A percentile compares a stretch with the other conserved stretches of the same genome.
Conservation (phyloP, 306 rosid genomes). For the Mimosa bimucronata region DNA sequence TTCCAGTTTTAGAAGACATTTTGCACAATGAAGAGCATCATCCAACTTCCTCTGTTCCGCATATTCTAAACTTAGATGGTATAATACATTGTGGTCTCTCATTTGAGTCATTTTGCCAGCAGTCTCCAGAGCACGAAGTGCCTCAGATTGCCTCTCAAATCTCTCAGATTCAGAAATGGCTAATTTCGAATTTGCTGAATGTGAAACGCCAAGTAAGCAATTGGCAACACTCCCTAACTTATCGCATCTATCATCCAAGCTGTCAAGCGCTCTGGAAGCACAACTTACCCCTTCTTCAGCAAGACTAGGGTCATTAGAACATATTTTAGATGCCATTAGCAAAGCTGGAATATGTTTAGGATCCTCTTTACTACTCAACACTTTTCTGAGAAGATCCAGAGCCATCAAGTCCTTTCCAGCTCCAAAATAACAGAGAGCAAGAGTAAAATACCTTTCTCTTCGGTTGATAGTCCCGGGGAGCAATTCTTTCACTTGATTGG, state of each 20-base stretch:
- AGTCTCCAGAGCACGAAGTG: slow-evolving; percentile 65
- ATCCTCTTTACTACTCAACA: slow-evolving; percentile 63
- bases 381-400: slow-evolving; percentile 68
- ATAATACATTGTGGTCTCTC: slow-evolving; percentile 62
- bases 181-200: slow-evolving; percentile 65
- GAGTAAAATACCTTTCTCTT: slow-evolving; percentile 58
- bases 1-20: slow-evolving; percentile 62
- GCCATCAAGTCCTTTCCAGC: slow-evolving; percentile 73
- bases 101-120: slow-evolving; percentile 64
- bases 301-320: slow-evolving; percentile 58
- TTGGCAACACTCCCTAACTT: slow-evolving; percentile 63
- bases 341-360: slow-evolving; percentile 70
- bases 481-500: slow-evolving; percentile 74
- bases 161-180: slow-evolving; percentile 67
- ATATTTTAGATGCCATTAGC: slow-evolving; percentile 86
- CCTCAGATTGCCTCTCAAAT: slow-evolving; percentile 65
- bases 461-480: slow-evolving; percentile 65
- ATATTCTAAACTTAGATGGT: slow-evolving; percentile 68
- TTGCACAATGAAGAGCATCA: slow-evolving; percentile 66
- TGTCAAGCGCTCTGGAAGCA: slow-evolving; percentile 61
- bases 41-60: slow-evolving; percentile 88
- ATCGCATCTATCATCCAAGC: slow-evolving; percentile 61
- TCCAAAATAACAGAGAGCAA: slow-evolving; percentile 86
- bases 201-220: slow-evolving; percentile 80
- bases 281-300: slow-evolving; percentile 65